phyloP scores from a whole-genome alignment of 345 rosid species.

The Chamaenerion angustifolium region DNA sequence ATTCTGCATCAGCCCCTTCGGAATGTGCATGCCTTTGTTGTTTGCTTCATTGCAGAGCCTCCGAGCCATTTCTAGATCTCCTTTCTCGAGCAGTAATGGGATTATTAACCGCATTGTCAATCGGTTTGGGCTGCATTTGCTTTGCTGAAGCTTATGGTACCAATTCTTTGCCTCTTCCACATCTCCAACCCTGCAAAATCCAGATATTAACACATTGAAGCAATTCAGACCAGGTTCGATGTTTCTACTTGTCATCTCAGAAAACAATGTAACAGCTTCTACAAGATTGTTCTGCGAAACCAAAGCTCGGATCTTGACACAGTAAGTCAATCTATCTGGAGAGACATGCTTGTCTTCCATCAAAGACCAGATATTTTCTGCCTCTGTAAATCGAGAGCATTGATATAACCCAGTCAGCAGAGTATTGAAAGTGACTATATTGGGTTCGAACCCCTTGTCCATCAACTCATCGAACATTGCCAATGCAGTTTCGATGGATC shows the following conservation, averaged over 20 bases:
- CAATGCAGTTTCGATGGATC: too few species aligned
- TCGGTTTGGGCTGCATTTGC: too few species aligned
- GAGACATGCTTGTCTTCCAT: constrained; percentile 14
- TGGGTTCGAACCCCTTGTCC: too few species aligned
- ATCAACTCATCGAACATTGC: too few species aligned
- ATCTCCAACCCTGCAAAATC: constrained; percentile 10
- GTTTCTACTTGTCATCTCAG: constrained; percentile 15
- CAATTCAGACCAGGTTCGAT: constrained; percentile 11
- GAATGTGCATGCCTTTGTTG: constrained; percentile 1
- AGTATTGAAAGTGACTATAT: constrained; percentile 16
- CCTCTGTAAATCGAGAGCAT: constrained; percentile 15
- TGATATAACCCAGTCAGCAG: constrained; percentile 15
- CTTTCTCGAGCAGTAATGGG: constrained; percentile 17
- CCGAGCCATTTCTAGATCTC: constrained; percentile 16
- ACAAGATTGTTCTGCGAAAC: constrained; percentile 2
- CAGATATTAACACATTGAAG: constrained; percentile 17
- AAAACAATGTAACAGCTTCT: constrained; percentile 14
- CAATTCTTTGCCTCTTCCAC: constrained; percentile 19
- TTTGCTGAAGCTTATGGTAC: constrained; percentile 10
- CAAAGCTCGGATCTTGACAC: constrained; percentile 17
- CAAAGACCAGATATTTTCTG: constrained; percentile 17
- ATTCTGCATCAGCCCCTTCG: constrained; percentile 9
- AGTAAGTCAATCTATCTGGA: constrained; percentile 14
- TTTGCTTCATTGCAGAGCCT: constrained; percentile 11
- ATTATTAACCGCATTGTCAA: constrained; percentile 9